Evolutionary conservation across 768 basidiomycete species (phyloP), one percentile per base, ranked within the genome.

Genomic region (Suillus brevipes): DNA sequence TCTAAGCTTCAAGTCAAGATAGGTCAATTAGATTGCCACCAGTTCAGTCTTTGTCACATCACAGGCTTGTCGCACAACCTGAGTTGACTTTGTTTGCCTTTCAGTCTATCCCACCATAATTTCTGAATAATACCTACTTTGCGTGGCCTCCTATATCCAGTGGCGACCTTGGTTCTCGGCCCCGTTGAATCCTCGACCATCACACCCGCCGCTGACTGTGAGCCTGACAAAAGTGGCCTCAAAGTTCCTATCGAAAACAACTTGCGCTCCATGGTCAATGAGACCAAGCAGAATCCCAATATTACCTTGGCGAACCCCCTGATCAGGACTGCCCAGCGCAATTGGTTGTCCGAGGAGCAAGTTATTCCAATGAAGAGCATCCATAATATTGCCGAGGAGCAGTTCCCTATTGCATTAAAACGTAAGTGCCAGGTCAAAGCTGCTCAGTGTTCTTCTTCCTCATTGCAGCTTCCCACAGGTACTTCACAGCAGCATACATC

Each of bases 201-300:
- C 31, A 28, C 53, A 37, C n/a, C 55, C 13, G 36, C 64, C 40
- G 62, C 65, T 56, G 72, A 78, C 69, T 65, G 74, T 49, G 87
- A 87, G 69, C 86, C 84, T 2, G 81, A 86, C 74, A 81, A 83
- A 75, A 78, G 69, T 37, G 62, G 68, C 3, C 76, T 85, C 68
- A 77, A 72, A 70, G 78, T 81, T 47, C 78, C 80, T 69, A 89
- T 92, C 69, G 84, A 86, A 67, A 78, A 80, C 1, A 77, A 76
- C 8, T 72, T 80, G 62, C 69, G 66, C 38, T 70, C 73, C 60
- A 73, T 74, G 66, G 82, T 89, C 65, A 82, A 87, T 62, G 89
- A 89, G 65, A 85, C 90, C 28, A 87, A 87, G 75, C 82, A 85
- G 64, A 85, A 85, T 64, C 75, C 85, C 49, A 81, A 85, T 43